These are phyloP conservation scores for Canna indica DNA, from an alignment of 176 grass and related monocot species.

Conservation along the genomic window DNA sequence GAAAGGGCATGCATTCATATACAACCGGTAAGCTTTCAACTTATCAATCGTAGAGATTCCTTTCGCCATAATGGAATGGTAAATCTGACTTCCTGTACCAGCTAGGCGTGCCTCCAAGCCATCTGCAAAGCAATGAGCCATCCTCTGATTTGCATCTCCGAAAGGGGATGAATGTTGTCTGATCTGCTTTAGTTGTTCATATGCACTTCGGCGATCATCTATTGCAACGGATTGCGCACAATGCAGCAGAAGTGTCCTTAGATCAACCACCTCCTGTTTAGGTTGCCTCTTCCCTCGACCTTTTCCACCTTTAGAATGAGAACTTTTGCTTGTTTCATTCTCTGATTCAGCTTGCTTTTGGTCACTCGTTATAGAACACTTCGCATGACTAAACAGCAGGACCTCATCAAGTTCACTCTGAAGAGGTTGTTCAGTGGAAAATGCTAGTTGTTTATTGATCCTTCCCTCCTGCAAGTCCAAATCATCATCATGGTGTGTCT, in stretches of 20 bases:
- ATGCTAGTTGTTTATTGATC: not conserved
- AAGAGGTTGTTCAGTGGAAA: not conserved
- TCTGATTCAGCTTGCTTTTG: not conserved
- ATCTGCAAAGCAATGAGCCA: not conserved
- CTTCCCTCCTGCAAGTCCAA: constrained; percentile 2
- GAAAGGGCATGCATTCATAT: not conserved
- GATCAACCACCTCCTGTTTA: not conserved
- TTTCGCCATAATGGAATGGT: not conserved
- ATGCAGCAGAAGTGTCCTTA: not conserved
- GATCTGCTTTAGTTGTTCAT: not conserved
- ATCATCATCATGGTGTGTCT: not conserved
- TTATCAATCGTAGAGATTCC: not conserved
- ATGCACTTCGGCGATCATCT: not conserved
- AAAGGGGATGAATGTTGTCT: not conserved
- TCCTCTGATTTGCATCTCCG: not conserved
- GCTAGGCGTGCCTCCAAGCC: not conserved
- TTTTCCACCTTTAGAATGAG: not conserved
- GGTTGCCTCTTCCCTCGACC: not conserved
- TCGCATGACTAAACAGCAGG: not conserved
- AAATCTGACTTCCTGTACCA: not conserved
- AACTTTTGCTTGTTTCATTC: not conserved
- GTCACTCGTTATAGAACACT: not conserved
- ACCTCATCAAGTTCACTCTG: not conserved
- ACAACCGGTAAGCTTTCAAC: not conserved
- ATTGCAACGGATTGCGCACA: constrained; percentile 2